phyloP scores from a whole-genome alignment of 2,329 filamentous ascomycete species.

The Paraphoma chrysanthemicola region DNA sequence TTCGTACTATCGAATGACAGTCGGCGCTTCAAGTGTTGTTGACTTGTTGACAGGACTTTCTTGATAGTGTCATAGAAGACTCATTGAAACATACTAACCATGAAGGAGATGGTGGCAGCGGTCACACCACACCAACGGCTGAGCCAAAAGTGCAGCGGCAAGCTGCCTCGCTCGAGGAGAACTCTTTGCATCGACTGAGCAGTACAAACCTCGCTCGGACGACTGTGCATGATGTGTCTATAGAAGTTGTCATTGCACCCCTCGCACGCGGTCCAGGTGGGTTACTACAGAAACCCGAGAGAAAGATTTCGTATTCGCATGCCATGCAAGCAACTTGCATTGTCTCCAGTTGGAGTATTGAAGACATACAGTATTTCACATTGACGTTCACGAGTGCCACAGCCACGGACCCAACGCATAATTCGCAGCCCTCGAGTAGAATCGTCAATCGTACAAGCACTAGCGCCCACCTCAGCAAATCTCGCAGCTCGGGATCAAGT shows the following conservation, averaged over 20 bases:
- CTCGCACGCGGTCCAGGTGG: slow-evolving; percentile 16
- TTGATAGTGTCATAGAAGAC: slow-evolving; percentile 53
- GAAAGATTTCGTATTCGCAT: slow-evolving; percentile 19
- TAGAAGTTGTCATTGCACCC: slow-evolving; percentile 72
- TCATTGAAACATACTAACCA: slow-evolving; percentile 16
- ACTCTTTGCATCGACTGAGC: slow-evolving; percentile 35
- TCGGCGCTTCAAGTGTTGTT: slow-evolving; percentile 4
- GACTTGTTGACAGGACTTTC: slow-evolving; percentile 44
- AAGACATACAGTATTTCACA: slow-evolving; percentile 73
- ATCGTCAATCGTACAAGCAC: slow-evolving; percentile 53
- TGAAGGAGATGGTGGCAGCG: slow-evolving; percentile 26
- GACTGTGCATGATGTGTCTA: slow-evolving; percentile 65
- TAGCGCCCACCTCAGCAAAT: slow-evolving; percentile 37
- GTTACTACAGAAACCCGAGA: slow-evolving; percentile 17
- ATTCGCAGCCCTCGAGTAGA: slow-evolving; percentile 40
- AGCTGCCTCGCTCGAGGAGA: slow-evolving; percentile 6
- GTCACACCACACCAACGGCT: slow-evolving; percentile 39
- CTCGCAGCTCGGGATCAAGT: slow-evolving; percentile 47
- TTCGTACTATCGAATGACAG: slow-evolving; percentile 21
- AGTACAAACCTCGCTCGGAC: slow-evolving; percentile 47
- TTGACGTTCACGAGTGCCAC: slow-evolving; percentile 73
- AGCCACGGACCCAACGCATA: slow-evolving; percentile 17
- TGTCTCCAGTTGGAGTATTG: slow-evolving; percentile 75
- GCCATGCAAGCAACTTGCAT: slow-evolving; percentile 75
- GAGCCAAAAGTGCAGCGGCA: slow-evolving; percentile 9